phyloP scores from a whole-genome alignment of 1,284 basidiomycete genomes.

The Leccinum pallidistipes region DNA sequence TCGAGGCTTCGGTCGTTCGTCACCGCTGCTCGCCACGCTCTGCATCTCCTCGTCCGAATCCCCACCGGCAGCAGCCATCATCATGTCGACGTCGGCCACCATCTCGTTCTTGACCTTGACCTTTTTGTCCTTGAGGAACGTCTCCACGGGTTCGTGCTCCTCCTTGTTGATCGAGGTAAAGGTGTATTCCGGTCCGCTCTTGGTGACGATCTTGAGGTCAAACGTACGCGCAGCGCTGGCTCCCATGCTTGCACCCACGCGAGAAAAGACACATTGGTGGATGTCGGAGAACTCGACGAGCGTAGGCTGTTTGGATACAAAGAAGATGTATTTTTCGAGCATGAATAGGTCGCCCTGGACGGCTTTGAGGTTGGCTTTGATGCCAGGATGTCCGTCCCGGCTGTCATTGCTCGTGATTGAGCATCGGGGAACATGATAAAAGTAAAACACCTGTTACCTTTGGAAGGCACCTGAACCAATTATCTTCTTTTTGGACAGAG shows the following conservation, averaged over 20 bases:
- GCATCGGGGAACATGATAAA: background rate
- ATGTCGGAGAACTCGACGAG: conserved; percentile 92
- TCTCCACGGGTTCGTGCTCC: conserved; percentile 86
- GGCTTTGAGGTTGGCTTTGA: conserved; percentile 98
- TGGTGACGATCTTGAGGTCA: conserved; percentile 89
- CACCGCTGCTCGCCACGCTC: conserved; percentile 70
- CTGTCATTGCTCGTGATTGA: conserved; percentile 37
- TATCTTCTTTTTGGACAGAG: conserved; percentile 89
- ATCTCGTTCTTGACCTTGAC: conserved; percentile 94
- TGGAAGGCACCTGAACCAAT: conserved; percentile 83
- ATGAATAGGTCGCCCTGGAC: conserved; percentile 97
- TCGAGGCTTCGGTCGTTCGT: conserved; percentile 58
- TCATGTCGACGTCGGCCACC: conserved; percentile 79
- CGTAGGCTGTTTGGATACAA: conserved; percentile 95
- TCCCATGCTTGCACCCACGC: conserved; percentile 87
- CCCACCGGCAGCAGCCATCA: conserved; percentile 65
- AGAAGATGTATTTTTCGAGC: conserved; percentile 97
- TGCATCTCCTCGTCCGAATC: conserved; percentile 88
- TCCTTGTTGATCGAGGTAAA: conserved; percentile 97
- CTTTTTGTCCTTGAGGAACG: conserved; percentile 89
- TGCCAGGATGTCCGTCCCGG: conserved; percentile 73
- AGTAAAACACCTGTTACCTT: conserved; percentile 49
- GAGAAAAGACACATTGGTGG: conserved; percentile 90
- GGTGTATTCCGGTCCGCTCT: conserved; percentile 78
- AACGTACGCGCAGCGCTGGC: conserved; percentile 90